A percentile compares a stretch with the other conserved stretches of the same genome.
phyloP scores from a whole-genome alignment of 2,329 filamentous ascomycete genomes.

The Alternaria metachromatica region DNA sequence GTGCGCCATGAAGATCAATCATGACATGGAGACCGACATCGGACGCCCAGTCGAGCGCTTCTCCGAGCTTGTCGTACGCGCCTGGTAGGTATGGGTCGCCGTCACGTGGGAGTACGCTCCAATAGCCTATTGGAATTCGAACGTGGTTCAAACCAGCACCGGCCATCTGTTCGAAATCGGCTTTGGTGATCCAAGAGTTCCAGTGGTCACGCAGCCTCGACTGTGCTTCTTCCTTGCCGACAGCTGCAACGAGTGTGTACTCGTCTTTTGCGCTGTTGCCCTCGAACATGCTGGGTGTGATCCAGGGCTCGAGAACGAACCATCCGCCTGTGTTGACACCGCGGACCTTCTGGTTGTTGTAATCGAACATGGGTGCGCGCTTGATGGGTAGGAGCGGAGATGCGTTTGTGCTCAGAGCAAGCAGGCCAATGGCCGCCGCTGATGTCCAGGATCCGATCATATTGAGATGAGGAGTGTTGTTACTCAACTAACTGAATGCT shows the following conservation, averaged over 20 bases:
- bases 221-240: conserved; percentile 59
- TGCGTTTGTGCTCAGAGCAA: conserved; percentile 38
- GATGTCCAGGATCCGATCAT: conserved; percentile 40
- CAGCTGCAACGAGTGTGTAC: conserved; percentile 58
- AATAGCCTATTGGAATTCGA: conserved; percentile 71
- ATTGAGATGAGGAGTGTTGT: conserved; percentile 13
- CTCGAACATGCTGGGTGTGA: conserved; percentile 67
- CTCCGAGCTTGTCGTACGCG: conserved; percentile 64
- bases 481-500: conserved; percentile 13
- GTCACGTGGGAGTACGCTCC: conserved; percentile 61
- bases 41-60: conserved; percentile 66
- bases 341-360: conserved; percentile 62
- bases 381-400: conserved; percentile 37
- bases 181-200: conserved; percentile 63
- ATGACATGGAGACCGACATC: conserved; percentile 66
- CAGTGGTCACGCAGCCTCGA: conserved; percentile 62
- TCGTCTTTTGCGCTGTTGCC: conserved; percentile 63
- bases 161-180: conserved; percentile 64
- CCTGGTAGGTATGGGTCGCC: conserved; percentile 69
- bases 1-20: conserved; percentile 71
- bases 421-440: conserved; percentile 36
- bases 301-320: conserved; percentile 70
- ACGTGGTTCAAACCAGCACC: conserved; percentile 66
- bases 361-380: conserved; percentile 57
- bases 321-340: conserved; percentile 72